Conservation (phyloP, 1,139 yeast genomes). For the Sugiyamaella castrensis region DNA sequence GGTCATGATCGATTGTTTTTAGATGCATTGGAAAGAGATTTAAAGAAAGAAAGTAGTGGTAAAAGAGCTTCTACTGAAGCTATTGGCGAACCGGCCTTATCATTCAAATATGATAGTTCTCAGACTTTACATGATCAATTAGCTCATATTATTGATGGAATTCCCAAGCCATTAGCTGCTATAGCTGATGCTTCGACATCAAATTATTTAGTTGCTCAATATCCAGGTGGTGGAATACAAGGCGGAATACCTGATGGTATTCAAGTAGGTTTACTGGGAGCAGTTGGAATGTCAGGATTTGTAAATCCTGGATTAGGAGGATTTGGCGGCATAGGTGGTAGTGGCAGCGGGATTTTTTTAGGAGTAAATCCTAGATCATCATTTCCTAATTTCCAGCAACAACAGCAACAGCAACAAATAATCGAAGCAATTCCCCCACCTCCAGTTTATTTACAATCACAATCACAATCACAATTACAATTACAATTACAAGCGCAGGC, state of each 20-base stretch:
- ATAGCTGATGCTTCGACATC: conserved; percentile 36
- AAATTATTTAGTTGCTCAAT: conserved; percentile 9
- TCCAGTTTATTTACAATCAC: conserved; percentile 9
- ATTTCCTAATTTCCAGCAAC: conserved; percentile 3
- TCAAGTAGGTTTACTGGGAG: too few species aligned
- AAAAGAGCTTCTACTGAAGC: conserved; percentile 41
- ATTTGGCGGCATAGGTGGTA: background rate
- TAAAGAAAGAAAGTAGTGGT: conserved; percentile 62
- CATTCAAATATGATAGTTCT: conserved; percentile 39
- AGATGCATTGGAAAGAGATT: conserved; percentile 90
- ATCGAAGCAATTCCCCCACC: conserved; percentile 1
- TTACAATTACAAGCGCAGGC: background rate
- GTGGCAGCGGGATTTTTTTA: background rate
- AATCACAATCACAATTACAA: background rate
- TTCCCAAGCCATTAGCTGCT: conserved; percentile 35
- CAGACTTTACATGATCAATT: conserved; percentile 41
- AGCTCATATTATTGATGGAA: conserved; percentile 30
- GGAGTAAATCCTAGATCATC: too few species aligned
- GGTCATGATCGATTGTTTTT: conserved; percentile 91
- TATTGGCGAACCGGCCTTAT: conserved; percentile 43
- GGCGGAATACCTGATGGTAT: too few species aligned
- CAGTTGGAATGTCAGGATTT: too few species aligned
- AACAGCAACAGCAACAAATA: conserved; percentile 8
- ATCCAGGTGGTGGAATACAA: conserved; percentile 5
- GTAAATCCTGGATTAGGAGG: too few species aligned